Percentiles rank a stretch among this genome's conserved stretches.
These are phyloP conservation scores for Halophytophthora batemanensis DNA, from an alignment of 352 stramenopile species.

Conservation along the genomic window DNA sequence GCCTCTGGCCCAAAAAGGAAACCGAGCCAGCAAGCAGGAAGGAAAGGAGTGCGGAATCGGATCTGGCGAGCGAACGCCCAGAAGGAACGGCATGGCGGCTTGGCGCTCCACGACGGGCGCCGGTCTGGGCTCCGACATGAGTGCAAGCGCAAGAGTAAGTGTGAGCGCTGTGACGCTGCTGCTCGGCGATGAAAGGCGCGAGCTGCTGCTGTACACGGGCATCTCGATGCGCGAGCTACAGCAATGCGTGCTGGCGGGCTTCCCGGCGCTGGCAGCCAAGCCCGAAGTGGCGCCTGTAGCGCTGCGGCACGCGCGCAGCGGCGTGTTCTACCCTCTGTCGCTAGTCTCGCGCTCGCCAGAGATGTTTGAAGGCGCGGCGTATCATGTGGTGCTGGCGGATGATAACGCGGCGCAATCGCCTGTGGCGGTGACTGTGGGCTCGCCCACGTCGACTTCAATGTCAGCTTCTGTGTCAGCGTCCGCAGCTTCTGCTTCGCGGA, in stretches of 20 bases:
- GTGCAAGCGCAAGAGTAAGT: conserved; percentile 1
- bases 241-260: conserved; percentile 44
- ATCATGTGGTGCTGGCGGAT: conserved; percentile 38
- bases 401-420: background rate
- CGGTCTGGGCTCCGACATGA: background rate
- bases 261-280: conserved; percentile 16
- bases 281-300: conserved; percentile 12
- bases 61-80: background rate
- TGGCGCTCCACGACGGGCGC: too few relatives aligned
- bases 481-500: conserved; percentile 2
- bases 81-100: too few relatives aligned
- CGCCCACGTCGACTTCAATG: too few relatives aligned
- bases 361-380: conserved; percentile 47
- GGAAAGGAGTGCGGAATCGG: background rate
- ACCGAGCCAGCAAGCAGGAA: background rate
- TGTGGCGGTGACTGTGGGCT: background rate
- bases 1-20: background rate
- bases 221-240: conserved; percentile 48
- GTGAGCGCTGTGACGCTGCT: conserved; percentile 45
- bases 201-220: conserved; percentile 39
- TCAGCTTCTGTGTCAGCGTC: background rate
- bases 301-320: conserved; percentile 19
- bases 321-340: conserved; percentile 70
- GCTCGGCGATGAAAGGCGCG: conserved; percentile 21
- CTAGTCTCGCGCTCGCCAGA: conserved; percentile 50